A percentile compares a stretch with the other conserved stretches of the same genome.
phyloP scores from a whole-genome alignment of 2,329 filamentous ascomycete genomes.

The Rhynchosporium graminicola region DNA sequence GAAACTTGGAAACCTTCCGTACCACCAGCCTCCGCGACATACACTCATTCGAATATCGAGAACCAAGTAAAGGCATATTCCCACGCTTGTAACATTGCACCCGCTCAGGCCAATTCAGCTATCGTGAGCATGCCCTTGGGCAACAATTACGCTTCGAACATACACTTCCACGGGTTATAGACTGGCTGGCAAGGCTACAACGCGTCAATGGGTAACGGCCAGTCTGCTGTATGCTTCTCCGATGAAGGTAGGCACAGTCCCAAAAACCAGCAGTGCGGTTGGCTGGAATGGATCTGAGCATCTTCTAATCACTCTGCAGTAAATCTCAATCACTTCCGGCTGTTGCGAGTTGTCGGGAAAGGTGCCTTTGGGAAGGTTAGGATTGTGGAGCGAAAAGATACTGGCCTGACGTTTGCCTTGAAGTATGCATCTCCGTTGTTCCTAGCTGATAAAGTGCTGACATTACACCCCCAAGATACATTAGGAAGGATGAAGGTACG shows the following conservation, averaged over 20 bases:
- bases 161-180: conserved; percentile 17
- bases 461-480: conserved; percentile 15
- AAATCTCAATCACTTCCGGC: conserved; percentile 95
- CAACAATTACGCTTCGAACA: conserved; percentile 21
- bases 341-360: conserved; percentile 93
- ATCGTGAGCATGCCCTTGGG: conserved; percentile 32
- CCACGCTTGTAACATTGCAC: background rate
- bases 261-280: background rate
- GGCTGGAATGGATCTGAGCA: conserved; percentile 23
- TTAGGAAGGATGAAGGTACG: conserved; percentile 25
- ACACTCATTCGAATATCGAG: background rate
- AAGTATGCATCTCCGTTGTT: conserved; percentile 86
- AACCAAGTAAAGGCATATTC: background rate
- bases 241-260: conserved; percentile 74
- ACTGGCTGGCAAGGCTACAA: conserved; percentile 13
- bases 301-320: conserved; percentile 55
- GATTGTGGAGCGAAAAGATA: conserved; percentile 97
- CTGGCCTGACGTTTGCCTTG: conserved; percentile 86
- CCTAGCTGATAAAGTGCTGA: conserved; percentile 13
- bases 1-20: background rate
- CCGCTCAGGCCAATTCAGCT: background rate
- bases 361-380: conserved; percentile 98
- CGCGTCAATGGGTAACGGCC: conserved; percentile 81
- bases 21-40: background rate
- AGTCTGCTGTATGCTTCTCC: conserved; percentile 86